Percentiles rank a stretch among this genome's conserved stretches.
Conservation (phyloP, 1,284 basidiomycete genomes). For the Ustilago esculenta region DNA sequence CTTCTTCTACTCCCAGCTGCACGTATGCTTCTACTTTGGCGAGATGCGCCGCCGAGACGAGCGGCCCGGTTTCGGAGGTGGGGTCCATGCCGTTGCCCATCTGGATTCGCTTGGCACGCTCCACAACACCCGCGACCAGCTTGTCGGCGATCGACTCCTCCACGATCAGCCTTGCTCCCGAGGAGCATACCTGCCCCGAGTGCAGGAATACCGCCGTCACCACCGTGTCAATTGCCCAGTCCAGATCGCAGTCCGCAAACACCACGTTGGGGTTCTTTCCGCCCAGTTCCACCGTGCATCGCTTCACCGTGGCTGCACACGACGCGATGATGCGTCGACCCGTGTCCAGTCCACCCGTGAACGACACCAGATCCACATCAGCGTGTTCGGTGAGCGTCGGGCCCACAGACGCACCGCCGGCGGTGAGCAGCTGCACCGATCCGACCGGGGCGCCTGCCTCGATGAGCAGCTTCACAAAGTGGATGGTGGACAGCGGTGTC, state of each 20-base stretch:
- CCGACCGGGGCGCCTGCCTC: constrained; percentile 62
- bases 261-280: constrained; percentile 67
- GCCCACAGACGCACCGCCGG: constrained; percentile 60
- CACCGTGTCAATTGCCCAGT: constrained; percentile 64
- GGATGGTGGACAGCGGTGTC: constrained; percentile 64
- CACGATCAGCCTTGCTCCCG: constrained; percentile 64
- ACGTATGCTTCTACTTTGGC: constrained; percentile 61
- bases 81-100: constrained; percentile 65
- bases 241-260: constrained; percentile 64
- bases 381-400: constrained; percentile 56
- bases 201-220: constrained; percentile 65
- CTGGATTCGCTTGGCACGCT: constrained; percentile 59
- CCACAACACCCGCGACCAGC: constrained; percentile 62
- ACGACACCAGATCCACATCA: constrained; percentile 65
- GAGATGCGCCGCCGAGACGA: constrained; percentile 61
- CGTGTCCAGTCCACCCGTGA: constrained; percentile 65
- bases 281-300: constrained; percentile 65
- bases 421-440: constrained; percentile 63
- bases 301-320: constrained; percentile 62
- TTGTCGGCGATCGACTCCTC: constrained; percentile 65
- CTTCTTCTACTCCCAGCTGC: constrained; percentile 55
- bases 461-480: constrained; percentile 60
- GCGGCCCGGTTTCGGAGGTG: constrained; percentile 59
- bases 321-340: constrained; percentile 60
- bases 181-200: constrained; percentile 66